Evolutionary conservation across 2,329 filamentous ascomycete species (phyloP).

Genomic region (Alternaria hordeiaustralica): DNA sequence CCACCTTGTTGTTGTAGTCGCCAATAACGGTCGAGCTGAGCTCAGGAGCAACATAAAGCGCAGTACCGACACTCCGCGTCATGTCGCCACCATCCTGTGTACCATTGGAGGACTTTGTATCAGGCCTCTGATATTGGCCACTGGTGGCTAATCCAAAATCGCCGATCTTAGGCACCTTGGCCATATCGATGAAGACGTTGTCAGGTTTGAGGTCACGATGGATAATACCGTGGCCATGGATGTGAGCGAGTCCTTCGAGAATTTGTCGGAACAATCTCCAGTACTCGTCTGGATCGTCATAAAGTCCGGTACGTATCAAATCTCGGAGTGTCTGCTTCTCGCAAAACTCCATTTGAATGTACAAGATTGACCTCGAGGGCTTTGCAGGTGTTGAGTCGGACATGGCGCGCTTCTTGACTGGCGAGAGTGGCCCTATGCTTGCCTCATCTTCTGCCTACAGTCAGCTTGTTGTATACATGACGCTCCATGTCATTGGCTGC

Average conservation of each 20-base stretch:
- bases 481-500: neutral
- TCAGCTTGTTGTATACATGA: constrained; percentile 12
- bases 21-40: constrained; percentile 76
- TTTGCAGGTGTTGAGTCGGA: constrained; percentile 57
- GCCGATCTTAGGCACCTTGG: constrained; percentile 91
- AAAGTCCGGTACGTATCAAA: constrained; percentile 77
- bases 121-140: constrained; percentile 71
- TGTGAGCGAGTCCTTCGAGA: constrained; percentile 85
- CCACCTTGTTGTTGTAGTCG: constrained; percentile 90
- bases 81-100: constrained; percentile 62
- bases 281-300: constrained; percentile 75
- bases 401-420: constrained; percentile 47
- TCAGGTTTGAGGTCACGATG: constrained; percentile 97
- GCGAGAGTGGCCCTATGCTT: constrained; percentile 41
- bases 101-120: constrained; percentile 54
- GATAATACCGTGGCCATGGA: constrained; percentile 89
- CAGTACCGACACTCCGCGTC: constrained; percentile 75
- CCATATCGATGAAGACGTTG: constrained; percentile 93
- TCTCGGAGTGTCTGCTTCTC: constrained; percentile 92
- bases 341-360: constrained; percentile 99
- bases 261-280: constrained; percentile 94
- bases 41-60: constrained; percentile 92
- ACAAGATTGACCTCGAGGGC: constrained; percentile 75
- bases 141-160: constrained; percentile 95
- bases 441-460: constrained; percentile 52